Conservation (phyloP, 306 rosid species). For the Quercus wislizeni region DNA sequence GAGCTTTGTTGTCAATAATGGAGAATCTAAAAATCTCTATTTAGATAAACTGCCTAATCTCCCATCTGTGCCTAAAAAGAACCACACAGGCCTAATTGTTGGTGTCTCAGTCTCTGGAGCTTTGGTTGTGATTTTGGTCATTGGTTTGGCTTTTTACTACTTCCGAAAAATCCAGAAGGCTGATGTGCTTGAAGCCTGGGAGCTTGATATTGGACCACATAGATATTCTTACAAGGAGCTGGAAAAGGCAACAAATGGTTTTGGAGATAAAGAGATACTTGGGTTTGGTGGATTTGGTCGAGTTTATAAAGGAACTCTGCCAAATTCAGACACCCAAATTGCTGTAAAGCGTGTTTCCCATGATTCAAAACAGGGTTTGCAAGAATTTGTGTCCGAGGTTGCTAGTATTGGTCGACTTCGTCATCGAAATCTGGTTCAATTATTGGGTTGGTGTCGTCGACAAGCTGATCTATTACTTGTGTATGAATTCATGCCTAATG, state of each 20-base stretch:
- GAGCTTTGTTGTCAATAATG: slow-evolving; percentile 22
- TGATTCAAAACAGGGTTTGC: slow-evolving; percentile 54
- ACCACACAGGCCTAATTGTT: neutral
- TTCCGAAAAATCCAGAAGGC: slow-evolving; percentile 23
- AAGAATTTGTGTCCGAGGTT: slow-evolving; percentile 51
- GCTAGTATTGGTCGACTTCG: slow-evolving; percentile 56
- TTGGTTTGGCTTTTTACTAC: slow-evolving; percentile 16
- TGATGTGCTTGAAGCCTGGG: slow-evolving; percentile 59
- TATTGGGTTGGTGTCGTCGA: slow-evolving; percentile 63
- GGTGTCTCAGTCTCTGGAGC: slow-evolving; percentile 14
- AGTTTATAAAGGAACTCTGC: slow-evolving; percentile 51
- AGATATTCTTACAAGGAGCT: slow-evolving; percentile 53
- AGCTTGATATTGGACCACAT: slow-evolving; percentile 55
- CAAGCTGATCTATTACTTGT: slow-evolving; percentile 41
- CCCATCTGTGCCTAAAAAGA: slow-evolving; percentile 6
- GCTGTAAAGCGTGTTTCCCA: slow-evolving; percentile 58
- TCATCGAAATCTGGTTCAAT: slow-evolving; percentile 53
- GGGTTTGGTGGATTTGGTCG: slow-evolving; percentile 67
- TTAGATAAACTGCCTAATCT: slow-evolving; percentile 18
- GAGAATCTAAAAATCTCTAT: slow-evolving; percentile 18
- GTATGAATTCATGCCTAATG: slow-evolving; percentile 56
- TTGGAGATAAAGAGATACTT: slow-evolving; percentile 45
- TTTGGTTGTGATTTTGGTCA: neutral
- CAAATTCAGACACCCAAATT: slow-evolving; percentile 31
- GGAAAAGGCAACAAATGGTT: slow-evolving; percentile 44